These are phyloP conservation scores for Phytophthora boehmeriae DNA, from an alignment of 352 stramenopile species.

Conservation along the genomic window DNA sequence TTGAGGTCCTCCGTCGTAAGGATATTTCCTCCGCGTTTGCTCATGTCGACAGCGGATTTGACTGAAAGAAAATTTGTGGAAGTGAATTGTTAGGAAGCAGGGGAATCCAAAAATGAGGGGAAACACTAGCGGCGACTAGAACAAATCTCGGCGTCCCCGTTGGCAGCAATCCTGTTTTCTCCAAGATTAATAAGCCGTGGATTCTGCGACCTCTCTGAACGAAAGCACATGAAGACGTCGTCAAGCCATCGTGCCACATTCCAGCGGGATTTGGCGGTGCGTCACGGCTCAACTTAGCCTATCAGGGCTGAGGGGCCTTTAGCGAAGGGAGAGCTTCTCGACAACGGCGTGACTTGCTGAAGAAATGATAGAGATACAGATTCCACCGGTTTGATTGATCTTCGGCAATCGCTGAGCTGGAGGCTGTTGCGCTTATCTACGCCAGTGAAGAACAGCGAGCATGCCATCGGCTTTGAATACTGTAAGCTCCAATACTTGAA, in stretches of 20 bases:
- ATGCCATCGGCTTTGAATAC: too few relatives aligned
- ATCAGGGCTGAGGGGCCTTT: neutral
- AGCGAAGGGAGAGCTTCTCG: neutral
- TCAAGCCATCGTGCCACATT: slow-evolving; percentile 6
- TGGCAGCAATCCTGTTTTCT: neutral
- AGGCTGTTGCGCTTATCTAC: too few relatives aligned
- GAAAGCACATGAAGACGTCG: slow-evolving; percentile 3
- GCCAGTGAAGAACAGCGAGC: too few relatives aligned
- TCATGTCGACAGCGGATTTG: neutral
- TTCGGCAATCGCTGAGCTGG: too few relatives aligned
- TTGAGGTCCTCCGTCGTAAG: slow-evolving; percentile 24
- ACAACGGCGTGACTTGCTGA: neutral
- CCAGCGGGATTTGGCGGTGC: slow-evolving; percentile 3
- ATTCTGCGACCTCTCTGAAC: neutral
- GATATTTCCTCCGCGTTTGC: slow-evolving; percentile 10
- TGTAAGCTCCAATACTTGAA: too few relatives aligned
- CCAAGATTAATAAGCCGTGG: slow-evolving; percentile 1
- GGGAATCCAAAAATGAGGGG: slow-evolving; percentile 11
- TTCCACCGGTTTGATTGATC: neutral
- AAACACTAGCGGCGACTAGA: too few relatives aligned
- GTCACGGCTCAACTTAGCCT: slow-evolving; percentile 9
- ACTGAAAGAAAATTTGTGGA: slow-evolving; percentile 5
- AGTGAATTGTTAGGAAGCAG: slow-evolving; percentile 3
- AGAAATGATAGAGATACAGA: neutral
- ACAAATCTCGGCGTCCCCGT: too few relatives aligned